Conservation (phyloP, 345 rosid genomes). For the Garcia nutans region DNA sequence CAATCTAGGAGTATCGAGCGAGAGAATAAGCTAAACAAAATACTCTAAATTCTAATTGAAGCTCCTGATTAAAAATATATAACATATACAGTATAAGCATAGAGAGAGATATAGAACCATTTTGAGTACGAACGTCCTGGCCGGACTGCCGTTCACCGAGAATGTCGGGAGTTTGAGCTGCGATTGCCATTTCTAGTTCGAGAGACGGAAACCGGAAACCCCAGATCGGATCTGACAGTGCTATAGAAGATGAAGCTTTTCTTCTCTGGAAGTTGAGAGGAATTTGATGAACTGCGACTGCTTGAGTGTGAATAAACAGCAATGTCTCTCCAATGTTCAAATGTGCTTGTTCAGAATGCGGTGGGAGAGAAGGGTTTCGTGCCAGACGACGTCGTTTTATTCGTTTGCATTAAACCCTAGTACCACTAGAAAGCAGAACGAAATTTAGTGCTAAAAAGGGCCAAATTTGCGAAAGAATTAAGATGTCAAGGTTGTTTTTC, state of each 20-base stretch:
- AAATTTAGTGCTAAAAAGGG: not conserved
- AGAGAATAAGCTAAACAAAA: not conserved
- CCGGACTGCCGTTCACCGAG: slow-evolving; percentile 91
- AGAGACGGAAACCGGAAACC: slow-evolving; percentile 8
- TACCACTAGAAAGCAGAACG: not conserved
- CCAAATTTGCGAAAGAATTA: too few relatives aligned
- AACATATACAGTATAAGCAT: too few relatives aligned
- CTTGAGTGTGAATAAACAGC: slow-evolving; percentile 3
- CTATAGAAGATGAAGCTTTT: not conserved
- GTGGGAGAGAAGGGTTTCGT: not conserved
- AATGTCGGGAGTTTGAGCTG: slow-evolving; percentile 71
- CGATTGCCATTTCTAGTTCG: slow-evolving; percentile 48
- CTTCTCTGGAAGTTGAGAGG: not conserved
- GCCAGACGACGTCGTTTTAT: slow-evolving; percentile 1
- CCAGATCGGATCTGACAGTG: slow-evolving; percentile 30
- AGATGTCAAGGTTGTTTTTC: too few relatives aligned
- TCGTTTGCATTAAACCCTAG: slow-evolving; percentile 8
- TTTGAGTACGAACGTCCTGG: slow-evolving; percentile 95
- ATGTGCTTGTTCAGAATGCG: not conserved
- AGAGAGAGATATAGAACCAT: slow-evolving; percentile 43
- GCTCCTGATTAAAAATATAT: not conserved
- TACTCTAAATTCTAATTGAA: not conserved
- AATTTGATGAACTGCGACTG: not conserved
- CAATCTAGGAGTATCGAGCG: not conserved
- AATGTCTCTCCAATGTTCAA: slow-evolving; percentile 28